Evolutionary conservation across 768 basidiomycete species (phyloP), one percentile per base, ranked within the genome.

Genomic region (Psilocybe cubensis): DNA sequence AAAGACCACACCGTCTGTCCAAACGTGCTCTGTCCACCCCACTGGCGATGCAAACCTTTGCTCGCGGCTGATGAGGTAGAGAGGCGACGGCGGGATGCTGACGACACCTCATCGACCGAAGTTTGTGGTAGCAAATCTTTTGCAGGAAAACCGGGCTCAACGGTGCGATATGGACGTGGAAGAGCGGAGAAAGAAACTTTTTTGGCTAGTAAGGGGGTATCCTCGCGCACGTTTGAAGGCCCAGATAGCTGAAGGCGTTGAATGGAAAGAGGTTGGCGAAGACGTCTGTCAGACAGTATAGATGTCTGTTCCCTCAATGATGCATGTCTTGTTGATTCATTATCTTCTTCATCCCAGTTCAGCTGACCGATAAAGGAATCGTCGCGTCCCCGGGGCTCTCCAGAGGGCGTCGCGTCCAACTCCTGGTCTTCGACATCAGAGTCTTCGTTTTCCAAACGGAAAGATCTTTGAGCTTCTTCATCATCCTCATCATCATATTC

Each of bases 1-100:
- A 27, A 44, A 25, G 20, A 42, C 14, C 84, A 56, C 61, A 88
- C 88, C 45, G 87, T 89, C 68, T 90, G 88, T 21, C 87, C 87
- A 63, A 85, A 89, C 7, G 88, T 89, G 57, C 88, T 90, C 65
- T 82, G 78, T 5, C 88, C 88, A 4, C 70, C 73, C 55, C 76
- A 76, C 44, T 71, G 59, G 54, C 76, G 67, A 47, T 67, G 71
- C 20, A 63, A 54, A 48, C 62, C 68, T 28, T 63, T 69, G 53
- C 70, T 73, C 23, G 62, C 67, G 31, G 64, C 61, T 29, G 74
- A 78, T 41, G 61, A 64, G 20, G 68, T 69, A 44, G 78, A 77
- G 28, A 70, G 66, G 41, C 72, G 73, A 27, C 74, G 72, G 35
- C 61, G 66, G n/a, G 64, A 50, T 7, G 54, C 56, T 18, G 62